Base-by-base conservation (phyloP, 345 rosid species). In the Odontarrhena argentea region DNA sequence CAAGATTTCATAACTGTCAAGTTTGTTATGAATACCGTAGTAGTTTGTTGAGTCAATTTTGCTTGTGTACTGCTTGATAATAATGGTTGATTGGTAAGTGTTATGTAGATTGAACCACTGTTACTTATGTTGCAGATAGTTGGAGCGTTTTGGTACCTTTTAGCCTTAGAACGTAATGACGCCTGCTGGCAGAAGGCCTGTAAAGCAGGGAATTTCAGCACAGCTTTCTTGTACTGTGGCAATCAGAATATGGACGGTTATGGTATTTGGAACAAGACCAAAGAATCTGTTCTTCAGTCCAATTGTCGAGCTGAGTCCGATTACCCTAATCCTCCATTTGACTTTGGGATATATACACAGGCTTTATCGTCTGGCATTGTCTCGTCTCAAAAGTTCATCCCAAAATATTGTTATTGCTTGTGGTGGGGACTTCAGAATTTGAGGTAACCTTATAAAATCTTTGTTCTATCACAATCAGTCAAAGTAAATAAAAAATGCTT, bases 391-490 rank as follows among this genome's bases (percentile, higher is more conserved):
- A 78, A 79, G 8, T 92, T 92, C 72, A 37, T 89, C 59, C 63
- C 91, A 0, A 92, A 92, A 47, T 92, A 80, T 67, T 87, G 82
- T 51, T 92, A 81, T 55, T 92, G 96, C 67, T 84, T 89, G 71
- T 92, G 98, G 98, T 92, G 98, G 98, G 98, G 98, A 1, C 86
- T 92, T 45, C 96, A 90, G 78, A 92, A 92, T 72, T 75, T 92
- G 73, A 92, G 98, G 98, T 92, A 49, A 74, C 40, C 30, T 32
- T 34, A 43, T 3, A 35, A 2, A 2, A 26, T 14, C 14, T 55
- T 24, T 36, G 13, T 66, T 45, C 43, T 45, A 14, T 43, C 32
- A 54, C 53, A 30, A 28, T 15, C 42, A 52, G 52, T 52, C 51
- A 38, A 37, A 51, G 25, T 24, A 2, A 49, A 63, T 45, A 49